Evolutionary conservation across 768 basidiomycete species (phyloP), one percentile per base, ranked within the genome.

Genomic region (Amanita jacksonii): DNA sequence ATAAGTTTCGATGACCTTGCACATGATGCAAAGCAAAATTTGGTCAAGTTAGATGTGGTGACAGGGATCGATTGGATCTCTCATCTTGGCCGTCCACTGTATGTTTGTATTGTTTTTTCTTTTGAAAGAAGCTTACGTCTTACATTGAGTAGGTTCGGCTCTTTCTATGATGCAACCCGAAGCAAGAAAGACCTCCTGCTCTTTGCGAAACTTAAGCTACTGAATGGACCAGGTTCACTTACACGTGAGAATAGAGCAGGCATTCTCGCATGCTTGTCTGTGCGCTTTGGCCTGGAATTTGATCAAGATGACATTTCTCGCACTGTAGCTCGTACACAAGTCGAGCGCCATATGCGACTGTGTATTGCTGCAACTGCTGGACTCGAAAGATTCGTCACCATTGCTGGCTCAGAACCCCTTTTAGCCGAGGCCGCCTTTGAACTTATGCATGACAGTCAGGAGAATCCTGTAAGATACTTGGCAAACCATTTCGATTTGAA

Each of bases 321-420:
- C 28, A 24, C 20, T 5, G 13, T 38, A 12, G 33, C 33, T 15
- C 33, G 33, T n/a, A 41, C 15, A 9, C 57, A 53, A 37, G 57
- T 62, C 15, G 55, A 58, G 41, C 23, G 38, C 3, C 61, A 62
- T 45, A 51, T 62, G 54, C 58, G 57, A 2, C 37, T 62, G 25
- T 48, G 49, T 25, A 40, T 53, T n/a, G 30, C 19, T 23, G 54
- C 53, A 10, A 36, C 27, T 22, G 13, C 48, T 12, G 48, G 45
- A n/a, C 51, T 58, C 31, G 46, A 54, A 22, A 38, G 32, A 20
- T 35, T 55, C 20, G 37, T 55, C 43, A 62, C 60, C 36, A 36
- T 50, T 6, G 49, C 53, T 4, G 37, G 53, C 3, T 61, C 59
- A 1, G 59, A 61, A 45, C 60, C 61, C 9, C 30, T 59, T 18